phyloP scores from a whole-genome alignment of 2,329 filamentous ascomycete genomes.

The Teratosphaeriaceae sp. region DNA sequence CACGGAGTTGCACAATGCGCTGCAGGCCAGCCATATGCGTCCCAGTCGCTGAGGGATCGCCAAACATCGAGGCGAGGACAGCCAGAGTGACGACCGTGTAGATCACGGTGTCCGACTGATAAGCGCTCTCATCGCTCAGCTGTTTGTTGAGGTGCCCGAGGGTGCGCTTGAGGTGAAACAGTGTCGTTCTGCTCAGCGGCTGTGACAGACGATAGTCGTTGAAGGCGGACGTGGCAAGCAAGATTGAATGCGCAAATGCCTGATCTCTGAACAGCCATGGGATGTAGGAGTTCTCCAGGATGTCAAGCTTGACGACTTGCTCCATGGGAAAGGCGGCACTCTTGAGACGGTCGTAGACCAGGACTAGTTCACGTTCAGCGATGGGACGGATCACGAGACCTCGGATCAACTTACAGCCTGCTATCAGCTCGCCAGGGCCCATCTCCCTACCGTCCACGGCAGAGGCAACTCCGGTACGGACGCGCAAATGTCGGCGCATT shows the following conservation, averaged over 20 bases:
- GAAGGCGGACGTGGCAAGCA: neutral
- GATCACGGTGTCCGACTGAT: neutral
- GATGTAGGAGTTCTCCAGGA: neutral
- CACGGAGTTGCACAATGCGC: neutral
- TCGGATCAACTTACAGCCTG: neutral
- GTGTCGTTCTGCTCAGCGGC: neutral
- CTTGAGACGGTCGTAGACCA: neutral
- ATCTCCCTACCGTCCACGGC: no score
- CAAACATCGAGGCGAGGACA: neutral
- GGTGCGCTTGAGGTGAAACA: neutral
- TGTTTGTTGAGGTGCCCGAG: neutral
- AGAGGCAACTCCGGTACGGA: no score
- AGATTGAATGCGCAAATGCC: neutral
- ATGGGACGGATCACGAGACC: neutral
- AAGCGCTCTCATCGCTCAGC: neutral
- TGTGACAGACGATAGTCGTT: neutral
- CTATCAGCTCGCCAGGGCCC: no score
- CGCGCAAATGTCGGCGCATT: no score
- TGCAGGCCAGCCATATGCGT: neutral
- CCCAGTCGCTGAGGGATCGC: neutral
- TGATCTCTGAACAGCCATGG: neutral
- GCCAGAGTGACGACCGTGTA: neutral
- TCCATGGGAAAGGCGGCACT: no score
- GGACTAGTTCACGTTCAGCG: neutral
- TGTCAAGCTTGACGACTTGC: neutral